Conservation (phyloP, 2,329 filamentous ascomycete genomes). For the Alternaria novae-zelandiae region DNA sequence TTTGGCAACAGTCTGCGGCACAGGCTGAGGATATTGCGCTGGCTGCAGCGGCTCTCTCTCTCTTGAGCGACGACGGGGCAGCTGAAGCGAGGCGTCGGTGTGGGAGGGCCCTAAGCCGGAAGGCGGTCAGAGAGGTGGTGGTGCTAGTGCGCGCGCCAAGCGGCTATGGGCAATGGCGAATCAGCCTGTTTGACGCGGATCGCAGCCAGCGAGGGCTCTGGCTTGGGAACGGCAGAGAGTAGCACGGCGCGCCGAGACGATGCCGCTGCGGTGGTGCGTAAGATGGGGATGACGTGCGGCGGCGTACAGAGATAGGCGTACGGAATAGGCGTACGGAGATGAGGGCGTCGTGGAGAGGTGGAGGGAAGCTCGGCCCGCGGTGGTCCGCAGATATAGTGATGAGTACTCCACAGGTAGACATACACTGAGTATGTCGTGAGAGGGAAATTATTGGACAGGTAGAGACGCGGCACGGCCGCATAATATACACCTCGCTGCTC, state of each 20-base stretch:
- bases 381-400: constrained; percentile 11
- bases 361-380: constrained; percentile 25
- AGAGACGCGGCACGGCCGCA: constrained; percentile 20
- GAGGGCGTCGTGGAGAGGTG: background rate
- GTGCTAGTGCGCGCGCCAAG: constrained; percentile 31
- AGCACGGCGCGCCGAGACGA: constrained; percentile 19
- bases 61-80: constrained; percentile 15
- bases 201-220: constrained; percentile 11
- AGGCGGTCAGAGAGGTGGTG: constrained; percentile 39
- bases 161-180: constrained; percentile 32
- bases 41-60: constrained; percentile 23
- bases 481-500: constrained; percentile 18
- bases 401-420: background rate
- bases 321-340: constrained; percentile 4
- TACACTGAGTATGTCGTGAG: background rate
- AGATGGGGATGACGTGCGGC: constrained; percentile 27
- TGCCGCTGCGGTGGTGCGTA: constrained; percentile 20
- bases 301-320: constrained; percentile 3
- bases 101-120: constrained; percentile 25
- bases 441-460: constrained; percentile 6
- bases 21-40: constrained; percentile 1
- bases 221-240: constrained; percentile 24
- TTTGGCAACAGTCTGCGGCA: constrained; percentile 9
- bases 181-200: constrained; percentile 26
- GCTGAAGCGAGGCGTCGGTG: constrained; percentile 26